Percentiles rank a stretch among this genome's conserved stretches.
These are phyloP conservation scores for Ogataea ganodermae DNA, from an alignment of 805 yeast species.

Conservation along the genomic window DNA sequence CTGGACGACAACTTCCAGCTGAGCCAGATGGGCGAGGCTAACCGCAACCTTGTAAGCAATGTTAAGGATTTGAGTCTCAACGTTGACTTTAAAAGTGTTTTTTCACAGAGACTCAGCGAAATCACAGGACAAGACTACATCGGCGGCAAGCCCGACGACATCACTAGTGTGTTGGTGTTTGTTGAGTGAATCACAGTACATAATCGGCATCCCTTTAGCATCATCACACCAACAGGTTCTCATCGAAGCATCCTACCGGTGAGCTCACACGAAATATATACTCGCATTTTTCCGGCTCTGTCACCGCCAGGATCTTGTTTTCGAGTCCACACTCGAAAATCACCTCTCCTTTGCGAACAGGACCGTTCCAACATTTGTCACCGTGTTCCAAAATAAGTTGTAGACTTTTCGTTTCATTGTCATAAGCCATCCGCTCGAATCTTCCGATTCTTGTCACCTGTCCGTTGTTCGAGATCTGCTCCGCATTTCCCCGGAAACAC, in stretches of 20 bases:
- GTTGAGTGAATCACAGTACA: slow-evolving; percentile 39
- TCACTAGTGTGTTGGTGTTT: slow-evolving; percentile 75
- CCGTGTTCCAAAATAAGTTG: slow-evolving; percentile 54
- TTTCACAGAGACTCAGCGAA: slow-evolving; percentile 73
- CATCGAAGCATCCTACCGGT: slow-evolving; percentile 46
- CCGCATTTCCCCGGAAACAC: slow-evolving; percentile 56
- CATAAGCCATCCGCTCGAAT: slow-evolving; percentile 23
- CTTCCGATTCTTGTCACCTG: slow-evolving; percentile 54
- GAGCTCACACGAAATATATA: slow-evolving; percentile 56
- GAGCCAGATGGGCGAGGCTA: slow-evolving; percentile 44
- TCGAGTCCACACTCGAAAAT: slow-evolving; percentile 66
- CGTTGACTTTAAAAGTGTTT: slow-evolving; percentile 76
- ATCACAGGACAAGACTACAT: slow-evolving; percentile 67
- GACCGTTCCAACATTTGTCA: slow-evolving; percentile 93
- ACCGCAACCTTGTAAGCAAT: slow-evolving; percentile 59
- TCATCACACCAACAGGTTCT: slow-evolving; percentile 13
- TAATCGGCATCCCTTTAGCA: not conserved
- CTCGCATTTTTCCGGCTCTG: slow-evolving; percentile 88
- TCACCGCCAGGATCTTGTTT: slow-evolving; percentile 59
- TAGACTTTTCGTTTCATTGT: slow-evolving; percentile 17
- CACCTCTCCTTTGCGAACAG: slow-evolving; percentile 69
- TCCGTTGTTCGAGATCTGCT: slow-evolving; percentile 53
- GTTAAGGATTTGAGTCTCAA: slow-evolving; percentile 74
- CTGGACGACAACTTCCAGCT: slow-evolving; percentile 55
- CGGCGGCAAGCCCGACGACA: slow-evolving; percentile 97